Evolutionary conservation across 75 land plant genomes (phyloP).

Genomic region (Pinus tabuliformis): DNA sequence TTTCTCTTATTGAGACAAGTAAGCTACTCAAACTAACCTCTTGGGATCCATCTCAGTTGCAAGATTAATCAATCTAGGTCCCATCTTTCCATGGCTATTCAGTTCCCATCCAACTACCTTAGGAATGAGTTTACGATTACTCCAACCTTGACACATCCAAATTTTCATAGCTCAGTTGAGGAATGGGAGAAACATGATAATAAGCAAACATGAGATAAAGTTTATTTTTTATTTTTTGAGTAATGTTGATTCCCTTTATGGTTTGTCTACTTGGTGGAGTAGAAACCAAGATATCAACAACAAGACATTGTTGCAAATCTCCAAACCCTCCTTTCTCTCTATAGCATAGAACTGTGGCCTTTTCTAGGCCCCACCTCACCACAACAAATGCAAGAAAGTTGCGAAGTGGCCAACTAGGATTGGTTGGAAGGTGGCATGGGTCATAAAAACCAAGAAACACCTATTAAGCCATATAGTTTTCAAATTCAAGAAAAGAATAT

Average conservation of each 20-base stretch:
- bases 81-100: conserved; percentile 34
- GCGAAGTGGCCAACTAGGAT: conserved; percentile 99
- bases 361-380: conserved; percentile 57
- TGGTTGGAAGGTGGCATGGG: conserved; percentile 72
- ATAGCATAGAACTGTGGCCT: conserved; percentile 73
- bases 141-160: conserved; percentile 44
- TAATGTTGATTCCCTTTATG: conserved; percentile 43
- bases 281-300: conserved; percentile 61
- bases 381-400: conserved; percentile 78
- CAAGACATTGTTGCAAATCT: conserved; percentile 70
- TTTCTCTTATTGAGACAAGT: too few species aligned
- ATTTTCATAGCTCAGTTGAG: not conserved
- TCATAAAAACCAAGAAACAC: conserved; percentile 93
- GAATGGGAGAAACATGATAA: not conserved
- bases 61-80: conserved; percentile 52
- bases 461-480: conserved; percentile 35
- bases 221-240: not conserved
- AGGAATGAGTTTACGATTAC: conserved; percentile 31
- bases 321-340: conserved; percentile 78
- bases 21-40: too few species aligned
- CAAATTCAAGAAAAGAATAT: not conserved
- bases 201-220: not conserved
- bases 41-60: conserved; percentile 88
- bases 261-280: conserved; percentile 37
- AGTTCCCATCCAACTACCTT: conserved; percentile 85